These are phyloP conservation scores for Panaeolus papilionaceus DNA, from an alignment of 768 basidiomycete genomes.

Conservation along the genomic window DNA sequence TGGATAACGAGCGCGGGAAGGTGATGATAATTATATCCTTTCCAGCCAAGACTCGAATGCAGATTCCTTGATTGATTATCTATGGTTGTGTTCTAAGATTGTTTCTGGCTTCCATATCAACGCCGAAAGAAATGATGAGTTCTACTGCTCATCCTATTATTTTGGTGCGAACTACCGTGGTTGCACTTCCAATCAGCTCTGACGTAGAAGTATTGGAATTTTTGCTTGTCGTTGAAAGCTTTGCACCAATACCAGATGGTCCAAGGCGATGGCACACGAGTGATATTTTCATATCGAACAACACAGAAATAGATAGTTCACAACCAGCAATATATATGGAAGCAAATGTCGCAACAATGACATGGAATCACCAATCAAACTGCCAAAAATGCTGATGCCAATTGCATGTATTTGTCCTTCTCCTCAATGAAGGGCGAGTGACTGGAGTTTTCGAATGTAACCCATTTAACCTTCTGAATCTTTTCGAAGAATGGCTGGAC, in stretches of 20 bases:
- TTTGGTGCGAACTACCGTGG: too few relatives aligned
- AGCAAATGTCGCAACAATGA: not conserved
- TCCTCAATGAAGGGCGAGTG: conserved; percentile 54
- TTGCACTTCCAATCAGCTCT: too few relatives aligned
- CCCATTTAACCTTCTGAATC: conserved; percentile 50
- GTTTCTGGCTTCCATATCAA: too few relatives aligned
- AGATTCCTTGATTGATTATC: too few relatives aligned
- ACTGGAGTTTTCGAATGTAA: conserved; percentile 48
- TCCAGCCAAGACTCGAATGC: too few relatives aligned
- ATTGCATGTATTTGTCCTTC: conserved; percentile 41
- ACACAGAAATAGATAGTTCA: not conserved
- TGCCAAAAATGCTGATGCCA: not conserved
- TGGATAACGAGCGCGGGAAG: too few relatives aligned
- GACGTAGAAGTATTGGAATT: not conserved
- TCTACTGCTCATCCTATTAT: too few relatives aligned
- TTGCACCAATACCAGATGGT: not conserved
- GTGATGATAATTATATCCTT: too few relatives aligned
- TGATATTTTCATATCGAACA: not conserved
- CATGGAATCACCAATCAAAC: not conserved
- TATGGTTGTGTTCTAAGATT: too few relatives aligned
- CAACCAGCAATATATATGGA: not conserved
- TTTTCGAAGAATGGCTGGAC: conserved; percentile 43
- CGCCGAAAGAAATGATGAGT: too few relatives aligned
- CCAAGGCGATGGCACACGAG: not conserved
- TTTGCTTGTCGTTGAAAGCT: not conserved